Percentiles rank a stretch among this genome's conserved stretches.
phyloP scores from a whole-genome alignment of 176 grass and related monocot species.

The Lolium rigidum region DNA sequence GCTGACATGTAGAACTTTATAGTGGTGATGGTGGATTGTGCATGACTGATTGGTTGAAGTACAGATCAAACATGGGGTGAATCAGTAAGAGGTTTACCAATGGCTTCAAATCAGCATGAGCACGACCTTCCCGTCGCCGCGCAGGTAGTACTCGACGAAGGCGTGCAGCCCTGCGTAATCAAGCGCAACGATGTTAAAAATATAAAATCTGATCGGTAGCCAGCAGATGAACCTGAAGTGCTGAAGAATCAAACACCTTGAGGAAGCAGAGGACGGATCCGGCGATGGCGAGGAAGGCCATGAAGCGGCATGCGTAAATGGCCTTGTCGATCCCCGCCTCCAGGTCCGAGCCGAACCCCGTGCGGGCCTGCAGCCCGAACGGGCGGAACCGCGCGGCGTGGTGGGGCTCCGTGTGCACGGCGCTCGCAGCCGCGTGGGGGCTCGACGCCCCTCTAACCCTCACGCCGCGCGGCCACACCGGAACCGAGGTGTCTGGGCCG shows the following conservation, averaged over 20 bases:
- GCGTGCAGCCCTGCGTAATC: slow-evolving; percentile 76
- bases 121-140: slow-evolving; percentile 58
- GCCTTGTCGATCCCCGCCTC: slow-evolving; percentile 54
- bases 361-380: neutral
- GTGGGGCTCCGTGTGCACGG: slow-evolving; percentile 28
- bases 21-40: neutral
- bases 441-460: neutral
- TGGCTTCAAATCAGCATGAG: slow-evolving; percentile 81
- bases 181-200: neutral
- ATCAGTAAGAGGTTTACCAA: slow-evolving; percentile 67
- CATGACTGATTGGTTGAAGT: neutral
- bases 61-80: neutral
- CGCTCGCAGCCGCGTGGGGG: slow-evolving; percentile 13
- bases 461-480: neutral
- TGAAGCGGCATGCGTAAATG: slow-evolving; percentile 75
- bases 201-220: neutral
- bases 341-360: slow-evolving; percentile 13
- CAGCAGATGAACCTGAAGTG: neutral
- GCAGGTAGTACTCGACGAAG: slow-evolving; percentile 61
- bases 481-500: slow-evolving; percentile 15
- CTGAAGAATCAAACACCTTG: slow-evolving; percentile 41
- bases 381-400: slow-evolving; percentile 1
- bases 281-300: slow-evolving; percentile 73
- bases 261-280: slow-evolving; percentile 82
- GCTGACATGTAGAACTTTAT: too few relatives aligned